Conservation (phyloP, 2,329 filamentous ascomycete genomes). For the Penicillium hordei region DNA sequence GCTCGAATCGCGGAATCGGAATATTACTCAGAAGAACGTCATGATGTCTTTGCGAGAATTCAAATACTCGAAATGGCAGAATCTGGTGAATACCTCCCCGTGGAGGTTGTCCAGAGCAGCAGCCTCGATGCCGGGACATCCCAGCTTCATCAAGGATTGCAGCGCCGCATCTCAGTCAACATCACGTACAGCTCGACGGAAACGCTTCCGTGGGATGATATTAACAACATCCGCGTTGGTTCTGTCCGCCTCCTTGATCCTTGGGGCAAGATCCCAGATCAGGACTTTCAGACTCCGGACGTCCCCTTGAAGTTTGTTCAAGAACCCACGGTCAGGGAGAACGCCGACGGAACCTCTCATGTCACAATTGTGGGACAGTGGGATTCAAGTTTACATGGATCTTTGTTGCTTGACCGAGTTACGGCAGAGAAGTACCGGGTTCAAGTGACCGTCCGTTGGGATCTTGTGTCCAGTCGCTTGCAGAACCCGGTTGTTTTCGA, state of each 20-base stretch:
- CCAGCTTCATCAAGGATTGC: conserved; percentile 91
- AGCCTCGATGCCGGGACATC: conserved; percentile 87
- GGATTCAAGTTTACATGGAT: conserved; percentile 92
- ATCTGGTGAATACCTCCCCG: conserved; percentile 83
- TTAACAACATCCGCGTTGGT: conserved; percentile 73
- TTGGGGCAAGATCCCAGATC: conserved; percentile 78
- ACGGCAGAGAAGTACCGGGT: conserved; percentile 92
- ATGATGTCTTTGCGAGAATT: conserved; percentile 84
- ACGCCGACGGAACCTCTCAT: conserved; percentile 85
- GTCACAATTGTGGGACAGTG: conserved; percentile 88
- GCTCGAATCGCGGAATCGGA: conserved; percentile 84
- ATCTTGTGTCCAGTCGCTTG: conserved; percentile 77
- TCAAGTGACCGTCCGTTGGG: conserved; percentile 83
- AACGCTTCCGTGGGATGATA: conserved; percentile 81
- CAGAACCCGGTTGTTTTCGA: conserved; percentile 87
- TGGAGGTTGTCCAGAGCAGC: conserved; percentile 85
- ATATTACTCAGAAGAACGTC: conserved; percentile 88
- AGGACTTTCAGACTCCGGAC: conserved; percentile 69
- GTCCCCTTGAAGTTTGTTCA: conserved; percentile 75
- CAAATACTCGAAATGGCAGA: conserved; percentile 92
- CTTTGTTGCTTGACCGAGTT: conserved; percentile 86
- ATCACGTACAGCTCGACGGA: conserved; percentile 91
- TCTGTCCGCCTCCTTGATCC: conserved; percentile 81
- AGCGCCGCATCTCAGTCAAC: conserved; percentile 81
- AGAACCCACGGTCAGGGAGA: conserved; percentile 75